Evolutionary conservation across 805 yeast genomes (phyloP).

Genomic region (Candida sanyiensis): DNA sequence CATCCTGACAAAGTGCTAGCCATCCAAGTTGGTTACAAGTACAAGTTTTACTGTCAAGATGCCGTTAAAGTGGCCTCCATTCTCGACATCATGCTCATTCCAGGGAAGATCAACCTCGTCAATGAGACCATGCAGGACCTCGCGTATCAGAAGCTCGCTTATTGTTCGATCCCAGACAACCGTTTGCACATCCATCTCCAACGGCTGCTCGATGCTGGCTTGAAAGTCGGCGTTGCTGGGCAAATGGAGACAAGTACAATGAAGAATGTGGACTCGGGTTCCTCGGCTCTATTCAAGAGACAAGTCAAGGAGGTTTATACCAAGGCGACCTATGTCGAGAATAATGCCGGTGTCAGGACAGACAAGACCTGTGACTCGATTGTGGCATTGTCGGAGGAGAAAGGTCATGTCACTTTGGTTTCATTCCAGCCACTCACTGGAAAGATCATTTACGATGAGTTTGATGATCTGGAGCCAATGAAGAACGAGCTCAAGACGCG

Average conservation of each 20-base stretch:
- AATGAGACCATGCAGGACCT: constrained; percentile 44
- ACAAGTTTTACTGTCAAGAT: constrained; percentile 79
- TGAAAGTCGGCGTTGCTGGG: constrained; percentile 81
- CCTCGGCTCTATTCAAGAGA: constrained; percentile 58
- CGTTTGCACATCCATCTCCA: constrained; percentile 72
- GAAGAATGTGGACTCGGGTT: constrained; percentile 47
- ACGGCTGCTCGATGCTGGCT: constrained; percentile 62
- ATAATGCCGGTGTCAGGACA: constrained; percentile 32
- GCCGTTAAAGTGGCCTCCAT: constrained; percentile 65
- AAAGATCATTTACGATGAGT: constrained; percentile 64
- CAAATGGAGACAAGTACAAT: constrained; percentile 80
- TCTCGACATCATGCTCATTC: constrained; percentile 64
- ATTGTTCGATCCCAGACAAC: constrained; percentile 78
- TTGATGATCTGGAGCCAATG: constrained; percentile 47
- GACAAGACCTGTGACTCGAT: constrained; percentile 39
- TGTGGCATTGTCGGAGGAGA: constrained; percentile 36
- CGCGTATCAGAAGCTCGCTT: constrained; percentile 58
- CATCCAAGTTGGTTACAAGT: constrained; percentile 89
- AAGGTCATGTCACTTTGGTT: constrained; percentile 38
- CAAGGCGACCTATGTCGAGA: constrained; percentile 76
- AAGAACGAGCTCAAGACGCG: constrained; percentile 71
- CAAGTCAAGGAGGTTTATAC: constrained; percentile 70
- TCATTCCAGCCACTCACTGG: constrained; percentile 73
- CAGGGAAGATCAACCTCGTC: constrained; percentile 57
- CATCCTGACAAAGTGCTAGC: constrained; percentile 69